A percentile compares a stretch with the other conserved stretches of the same genome.
Evolutionary conservation across 495 filamentous ascomycete species (phyloP).

Genomic region (Penicillium arizonense): DNA sequence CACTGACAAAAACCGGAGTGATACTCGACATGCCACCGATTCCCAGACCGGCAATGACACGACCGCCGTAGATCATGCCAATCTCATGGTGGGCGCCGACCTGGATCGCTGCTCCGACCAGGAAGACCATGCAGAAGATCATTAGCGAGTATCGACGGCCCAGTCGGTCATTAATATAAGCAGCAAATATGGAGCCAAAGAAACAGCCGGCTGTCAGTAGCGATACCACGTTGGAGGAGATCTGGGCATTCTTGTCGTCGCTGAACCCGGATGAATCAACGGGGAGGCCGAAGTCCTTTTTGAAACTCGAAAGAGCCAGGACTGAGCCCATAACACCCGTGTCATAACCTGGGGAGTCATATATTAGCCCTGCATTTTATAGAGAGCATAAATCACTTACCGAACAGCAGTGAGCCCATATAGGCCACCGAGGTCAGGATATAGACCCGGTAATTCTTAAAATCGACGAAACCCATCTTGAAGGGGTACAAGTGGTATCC

Average conservation of each 20-base stretch:
- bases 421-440: conserved; percentile 54
- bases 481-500: neutral
- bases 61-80: conserved; percentile 40
- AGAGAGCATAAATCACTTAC: conserved; percentile 16
- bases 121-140: conserved; percentile 55
- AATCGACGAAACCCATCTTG: conserved; percentile 27
- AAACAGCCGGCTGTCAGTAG: conserved; percentile 66
- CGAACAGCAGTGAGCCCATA: conserved; percentile 52
- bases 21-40: conserved; percentile 47
- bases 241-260: conserved; percentile 34
- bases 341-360: conserved; percentile 42
- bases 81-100: conserved; percentile 40
- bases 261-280: conserved; percentile 28
- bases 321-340: conserved; percentile 61
- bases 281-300: conserved; percentile 52
- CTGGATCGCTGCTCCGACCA: conserved; percentile 64
- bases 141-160: conserved; percentile 59
- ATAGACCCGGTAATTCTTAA: conserved; percentile 55
- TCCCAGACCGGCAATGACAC: conserved; percentile 42
- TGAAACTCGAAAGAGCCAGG: conserved; percentile 53
- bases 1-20: conserved; percentile 50
- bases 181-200: conserved; percentile 63
- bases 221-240: conserved; percentile 59
- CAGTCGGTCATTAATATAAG: conserved; percentile 54
- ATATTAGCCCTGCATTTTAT: neutral